phyloP scores from a whole-genome alignment of 164 flowering plant genomes.

The Protea cynaroides region DNA sequence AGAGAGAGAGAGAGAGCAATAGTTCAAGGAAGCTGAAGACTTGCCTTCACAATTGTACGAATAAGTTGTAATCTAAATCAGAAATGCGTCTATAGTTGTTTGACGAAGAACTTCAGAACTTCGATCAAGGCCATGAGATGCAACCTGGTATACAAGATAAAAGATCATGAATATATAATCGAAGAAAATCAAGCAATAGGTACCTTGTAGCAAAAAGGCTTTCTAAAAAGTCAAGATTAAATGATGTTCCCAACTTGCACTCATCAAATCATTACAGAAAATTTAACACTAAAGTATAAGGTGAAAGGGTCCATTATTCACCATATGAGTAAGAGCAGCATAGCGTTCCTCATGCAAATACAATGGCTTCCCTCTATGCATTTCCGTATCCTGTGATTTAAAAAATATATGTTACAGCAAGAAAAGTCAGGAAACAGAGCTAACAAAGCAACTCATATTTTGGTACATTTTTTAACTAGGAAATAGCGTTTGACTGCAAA shows the following conservation, averaged over 20 bases:
- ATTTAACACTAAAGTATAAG: background rate
- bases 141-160: slow-evolving; percentile 53
- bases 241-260: too few species aligned
- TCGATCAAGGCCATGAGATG: slow-evolving; percentile 89
- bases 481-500: too few species aligned
- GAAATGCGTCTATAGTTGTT: slow-evolving; percentile 56
- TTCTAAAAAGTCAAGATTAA: too few species aligned
- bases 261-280: background rate
- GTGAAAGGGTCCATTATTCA: slow-evolving; percentile 14
- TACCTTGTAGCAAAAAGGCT: background rate
- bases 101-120: slow-evolving; percentile 79
- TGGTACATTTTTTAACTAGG: background rate
- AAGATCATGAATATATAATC: background rate
- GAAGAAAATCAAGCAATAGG: background rate
- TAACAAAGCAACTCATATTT: background rate
- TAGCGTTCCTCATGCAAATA: slow-evolving; percentile 88
- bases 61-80: slow-evolving; percentile 23
- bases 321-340: slow-evolving; percentile 80
- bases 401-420: slow-evolving; percentile 3
- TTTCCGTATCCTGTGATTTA: slow-evolving; percentile 55
- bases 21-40: background rate
- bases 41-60: slow-evolving; percentile 4
- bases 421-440: background rate
- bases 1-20: background rate
- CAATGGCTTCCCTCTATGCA: slow-evolving; percentile 82